Evolutionary conservation across 495 filamentous ascomycete species (phyloP), one percentile per base, ranked within the genome.

Genomic region (Parmelia sp.): DNA sequence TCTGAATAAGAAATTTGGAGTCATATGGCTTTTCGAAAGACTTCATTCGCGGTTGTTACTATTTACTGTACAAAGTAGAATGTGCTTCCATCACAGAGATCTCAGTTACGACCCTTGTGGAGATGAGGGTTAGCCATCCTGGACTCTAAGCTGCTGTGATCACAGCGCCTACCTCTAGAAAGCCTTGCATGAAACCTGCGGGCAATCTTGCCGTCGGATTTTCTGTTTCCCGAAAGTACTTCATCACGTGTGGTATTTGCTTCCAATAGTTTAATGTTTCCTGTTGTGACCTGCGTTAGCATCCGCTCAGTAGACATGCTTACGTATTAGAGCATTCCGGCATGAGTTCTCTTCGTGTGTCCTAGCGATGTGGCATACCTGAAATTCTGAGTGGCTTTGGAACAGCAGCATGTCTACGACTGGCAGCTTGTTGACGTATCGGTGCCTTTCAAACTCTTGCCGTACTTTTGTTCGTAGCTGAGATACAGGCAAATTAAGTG

Each of bases 241-340:
- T 96, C 82, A 98, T 90, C 68, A 98, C 84, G 74, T 98, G 94
- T 57, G 90, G 88, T 60, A 93, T 82, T 79, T 97, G 95, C 78
- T 96, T 96, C 94, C 95, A 98, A 84, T 88, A 98, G 78, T 97
- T 98, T 80, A 97, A 83, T 42, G 91, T 97, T 85, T 98, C 94
- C 91, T 96, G 66, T 60, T 17, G 62, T 65, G 36, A 19, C 1
- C 17, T 21, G 12, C 21, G 21, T 63, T 14, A 63, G 62, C 44
- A 37, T 55, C 15, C 21, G 39, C 17, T 17, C 29, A 55, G 11
- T 8, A 12, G 0, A 17, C 37, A 10, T 33, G 15, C 42, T 55
- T 57, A 42, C 2, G 21, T 21, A 17, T 10, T 27, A 55, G 17
- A 40, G 5, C n/a, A 4, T 57, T 29, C 19, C 23, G 15, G 29